phyloP scores from a whole-genome alignment of 306 rosid species.

The Quercus ilex region DNA sequence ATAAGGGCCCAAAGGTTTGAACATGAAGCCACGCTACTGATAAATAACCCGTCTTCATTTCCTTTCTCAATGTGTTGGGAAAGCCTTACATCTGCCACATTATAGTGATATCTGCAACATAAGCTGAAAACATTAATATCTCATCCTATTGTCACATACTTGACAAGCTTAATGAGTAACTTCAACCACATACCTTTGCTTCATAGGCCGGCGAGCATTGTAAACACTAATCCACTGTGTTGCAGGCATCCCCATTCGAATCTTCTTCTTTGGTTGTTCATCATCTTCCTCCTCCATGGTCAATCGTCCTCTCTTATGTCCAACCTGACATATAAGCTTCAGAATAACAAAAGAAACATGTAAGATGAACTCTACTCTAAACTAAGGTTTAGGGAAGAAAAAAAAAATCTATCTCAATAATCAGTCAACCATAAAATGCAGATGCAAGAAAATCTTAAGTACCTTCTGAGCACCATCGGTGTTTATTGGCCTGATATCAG shows the following conservation, averaged over 20 bases:
- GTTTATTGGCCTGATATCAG: slow-evolving; percentile 74
- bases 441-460: slow-evolving; percentile 18
- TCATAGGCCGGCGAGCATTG: slow-evolving; percentile 83
- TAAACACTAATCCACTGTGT: slow-evolving; percentile 87
- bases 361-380: slow-evolving; percentile 7
- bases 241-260: slow-evolving; percentile 78
- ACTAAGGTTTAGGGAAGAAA: neutral
- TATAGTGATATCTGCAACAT: slow-evolving; percentile 77
- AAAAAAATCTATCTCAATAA: neutral
- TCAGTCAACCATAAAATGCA: too few species aligned
- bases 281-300: slow-evolving; percentile 62
- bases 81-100: slow-evolving; percentile 79
- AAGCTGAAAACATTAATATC: slow-evolving; percentile 13
- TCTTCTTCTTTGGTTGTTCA: slow-evolving; percentile 82
- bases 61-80: slow-evolving; percentile 85
- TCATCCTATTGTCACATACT: neutral
- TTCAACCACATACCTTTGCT: slow-evolving; percentile 63
- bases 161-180: neutral
- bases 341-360: slow-evolving; percentile 9
- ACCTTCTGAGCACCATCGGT: slow-evolving; percentile 97
- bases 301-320: slow-evolving; percentile 78
- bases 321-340: slow-evolving; percentile 61
- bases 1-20: slow-evolving; percentile 84
- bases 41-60: slow-evolving; percentile 76
- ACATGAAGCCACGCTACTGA: slow-evolving; percentile 70